These are phyloP conservation scores for Chlamydomonas reinhardtii DNA, from an alignment of 163 green algal species.

Conservation along the genomic window DNA sequence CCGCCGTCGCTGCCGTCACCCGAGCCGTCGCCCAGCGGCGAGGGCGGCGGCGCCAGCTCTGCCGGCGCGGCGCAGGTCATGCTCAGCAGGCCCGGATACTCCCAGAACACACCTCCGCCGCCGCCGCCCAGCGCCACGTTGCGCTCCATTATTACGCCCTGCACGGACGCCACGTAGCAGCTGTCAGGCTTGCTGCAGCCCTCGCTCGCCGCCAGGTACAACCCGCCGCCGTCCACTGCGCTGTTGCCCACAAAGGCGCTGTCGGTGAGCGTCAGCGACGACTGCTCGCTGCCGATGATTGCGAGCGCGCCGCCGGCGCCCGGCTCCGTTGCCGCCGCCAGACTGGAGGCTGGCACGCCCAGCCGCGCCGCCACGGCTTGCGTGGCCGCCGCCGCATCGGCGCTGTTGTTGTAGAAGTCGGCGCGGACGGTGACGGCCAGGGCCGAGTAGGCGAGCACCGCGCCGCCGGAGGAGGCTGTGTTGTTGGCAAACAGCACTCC, in stretches of 20 bases:
- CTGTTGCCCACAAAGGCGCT: not conserved
- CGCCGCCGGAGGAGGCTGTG: slow-evolving; percentile 3
- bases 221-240: slow-evolving; percentile 6
- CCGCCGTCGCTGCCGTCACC: no score
- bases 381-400: not conserved
- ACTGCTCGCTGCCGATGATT: not conserved
- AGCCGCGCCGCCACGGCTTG: not conserved
- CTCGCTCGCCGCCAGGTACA: slow-evolving; percentile 5
- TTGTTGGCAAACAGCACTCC: slow-evolving; percentile 34
- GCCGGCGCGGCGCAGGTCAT: not conserved
- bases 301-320: slow-evolving; percentile 22
- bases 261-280: not conserved
- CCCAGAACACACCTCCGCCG: slow-evolving; percentile 33
- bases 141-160: not conserved
- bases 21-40: no score
- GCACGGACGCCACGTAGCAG: not conserved
- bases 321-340: not conserved
- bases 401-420: slow-evolving; percentile 29
- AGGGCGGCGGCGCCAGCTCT: no score
- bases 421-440: not conserved
- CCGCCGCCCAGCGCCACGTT: slow-evolving; percentile 14
- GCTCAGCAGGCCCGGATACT: slow-evolving; percentile 1
- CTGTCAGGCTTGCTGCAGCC: not conserved
- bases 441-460: not conserved
- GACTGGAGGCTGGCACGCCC: not conserved